Evolutionary conservation across 192 early-diverging fungal species (phyloP).

Genomic region (Umbelopsis isabellina): DNA sequence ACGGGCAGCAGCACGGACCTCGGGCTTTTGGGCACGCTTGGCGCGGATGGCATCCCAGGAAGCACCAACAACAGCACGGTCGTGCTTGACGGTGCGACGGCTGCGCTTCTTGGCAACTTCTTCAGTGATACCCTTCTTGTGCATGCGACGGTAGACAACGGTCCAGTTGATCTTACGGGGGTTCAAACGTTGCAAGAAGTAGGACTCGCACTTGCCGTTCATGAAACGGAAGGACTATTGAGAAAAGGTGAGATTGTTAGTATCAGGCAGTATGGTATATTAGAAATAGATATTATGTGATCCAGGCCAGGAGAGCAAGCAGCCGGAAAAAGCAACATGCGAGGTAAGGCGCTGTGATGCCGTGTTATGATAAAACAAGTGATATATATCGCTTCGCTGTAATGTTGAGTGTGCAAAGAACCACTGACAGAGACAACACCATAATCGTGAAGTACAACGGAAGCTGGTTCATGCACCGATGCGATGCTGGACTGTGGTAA

Average conservation of each 20-base stretch:
- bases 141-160: conserved; percentile 92
- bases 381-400: too few relatives aligned
- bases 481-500: too few relatives aligned
- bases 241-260: neutral
- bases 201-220: conserved; percentile 94
- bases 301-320: too few relatives aligned
- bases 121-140: conserved; percentile 98
- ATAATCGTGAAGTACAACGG: too few relatives aligned
- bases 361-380: too few relatives aligned
- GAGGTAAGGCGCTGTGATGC: too few relatives aligned
- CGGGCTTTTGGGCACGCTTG: conserved; percentile 95
- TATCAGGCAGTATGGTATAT: neutral
- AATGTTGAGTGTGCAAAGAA: too few relatives aligned
- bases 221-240: conserved; percentile 91
- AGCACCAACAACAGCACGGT: conserved; percentile 94
- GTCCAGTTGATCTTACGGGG: conserved; percentile 98
- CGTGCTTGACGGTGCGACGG: conserved; percentile 89
- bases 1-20: conserved; percentile 89
- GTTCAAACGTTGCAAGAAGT: conserved; percentile 96
- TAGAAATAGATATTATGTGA: too few relatives aligned
- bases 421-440: too few relatives aligned
- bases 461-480: too few relatives aligned
- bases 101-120: conserved; percentile 95
- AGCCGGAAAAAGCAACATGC: too few relatives aligned
- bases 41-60: conserved; percentile 95